Base-by-base conservation (phyloP, 345 rosid genomes). In the Eutrema japonicum region DNA sequence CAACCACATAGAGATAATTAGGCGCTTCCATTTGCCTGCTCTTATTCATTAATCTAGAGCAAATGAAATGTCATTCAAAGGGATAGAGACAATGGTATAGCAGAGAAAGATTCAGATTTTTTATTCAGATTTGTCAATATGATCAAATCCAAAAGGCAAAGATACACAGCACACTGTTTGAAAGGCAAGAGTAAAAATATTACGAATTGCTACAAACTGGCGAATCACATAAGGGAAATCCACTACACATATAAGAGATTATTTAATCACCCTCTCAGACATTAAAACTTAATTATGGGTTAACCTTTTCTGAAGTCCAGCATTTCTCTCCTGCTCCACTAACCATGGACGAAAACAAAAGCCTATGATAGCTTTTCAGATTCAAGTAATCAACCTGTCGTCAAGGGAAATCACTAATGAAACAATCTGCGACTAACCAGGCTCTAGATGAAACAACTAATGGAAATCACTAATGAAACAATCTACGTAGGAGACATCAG, bases 361-460 rank as follows among this genome's bases (percentile, higher is more conserved):
- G 69, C 80, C 97, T 88, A 80, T 84, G 83, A 57, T 84, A 85
- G 42, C 79, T 94, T 91, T 86, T 94, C 83, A 94, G 82, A 79
- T 91, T 89, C 86, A 88, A 75, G 81, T 89, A 94, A 81, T 91
- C 97, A 80, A 89, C 95, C 96, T 91, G 85, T 48, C 68, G 75
- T 65, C 32, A 42, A 40, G 5, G 10, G 8, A 33, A 42, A 65
- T 4, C 68, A 64, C 8, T 22, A 58, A n/a, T 57, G 49, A 49
- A 64, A 22, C 52, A 49, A 65, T 64, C 42, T 5, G 27, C 37
- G 2, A 42, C 12, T 2, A 52, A 42, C 46, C 32, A 33, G 40
- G 1, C 30, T 32, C 71, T 11, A n/a, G n/a, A n/a, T n/a, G n/a
- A n/a, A n/a, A n/a, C n/a, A n/a, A n/a, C n/a, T n/a, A n/a, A n/a